Percentiles rank a stretch among this genome's conserved stretches.
Conservation (phyloP, 2,329 filamentous ascomycete genomes). For the Fragosphaeria purpurea region DNA sequence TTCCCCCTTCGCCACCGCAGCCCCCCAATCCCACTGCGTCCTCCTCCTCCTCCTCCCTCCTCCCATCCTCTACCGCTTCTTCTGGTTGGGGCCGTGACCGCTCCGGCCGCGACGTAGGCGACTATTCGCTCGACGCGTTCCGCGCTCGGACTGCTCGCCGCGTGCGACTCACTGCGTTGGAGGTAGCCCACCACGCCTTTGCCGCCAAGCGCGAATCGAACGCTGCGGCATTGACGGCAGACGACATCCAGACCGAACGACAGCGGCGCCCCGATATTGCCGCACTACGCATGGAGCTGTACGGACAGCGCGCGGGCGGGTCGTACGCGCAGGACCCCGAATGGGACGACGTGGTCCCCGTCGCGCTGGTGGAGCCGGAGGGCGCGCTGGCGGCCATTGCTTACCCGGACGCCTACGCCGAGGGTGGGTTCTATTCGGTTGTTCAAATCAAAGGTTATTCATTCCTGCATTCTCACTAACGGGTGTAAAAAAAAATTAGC, state of each 20-base stretch:
- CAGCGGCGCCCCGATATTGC: constrained; percentile 41
- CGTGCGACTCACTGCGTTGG: constrained; percentile 31
- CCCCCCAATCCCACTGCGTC: not conserved
- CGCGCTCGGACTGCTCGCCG: constrained; percentile 32
- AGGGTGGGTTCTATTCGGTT: constrained; percentile 37
- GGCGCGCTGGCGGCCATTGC: constrained; percentile 84
- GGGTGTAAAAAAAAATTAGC: constrained; percentile 33
- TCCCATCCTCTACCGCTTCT: constrained; percentile 10
- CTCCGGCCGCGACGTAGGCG: constrained; percentile 37
- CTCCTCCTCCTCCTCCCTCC: constrained; percentile 16
- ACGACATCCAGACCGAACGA: constrained; percentile 37
- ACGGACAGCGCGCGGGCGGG: constrained; percentile 37
- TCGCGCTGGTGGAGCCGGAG: constrained; percentile 74
- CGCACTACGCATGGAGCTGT: constrained; percentile 38
- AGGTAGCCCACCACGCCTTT: constrained; percentile 36
- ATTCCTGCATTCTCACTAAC: too few relatives aligned
- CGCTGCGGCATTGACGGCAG: constrained; percentile 15
- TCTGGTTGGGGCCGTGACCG: constrained; percentile 41
- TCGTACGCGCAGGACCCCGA: constrained; percentile 56
- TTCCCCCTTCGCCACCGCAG: not conserved
- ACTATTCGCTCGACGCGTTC: constrained; percentile 37
- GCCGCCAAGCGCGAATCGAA: constrained; percentile 23
- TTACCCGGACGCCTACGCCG: constrained; percentile 80
- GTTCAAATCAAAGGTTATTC: too few relatives aligned
- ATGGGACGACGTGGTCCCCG: constrained; percentile 78